These are phyloP conservation scores for Trapa bicornis DNA, from an alignment of 345 rosid species.

Conservation along the genomic window DNA sequence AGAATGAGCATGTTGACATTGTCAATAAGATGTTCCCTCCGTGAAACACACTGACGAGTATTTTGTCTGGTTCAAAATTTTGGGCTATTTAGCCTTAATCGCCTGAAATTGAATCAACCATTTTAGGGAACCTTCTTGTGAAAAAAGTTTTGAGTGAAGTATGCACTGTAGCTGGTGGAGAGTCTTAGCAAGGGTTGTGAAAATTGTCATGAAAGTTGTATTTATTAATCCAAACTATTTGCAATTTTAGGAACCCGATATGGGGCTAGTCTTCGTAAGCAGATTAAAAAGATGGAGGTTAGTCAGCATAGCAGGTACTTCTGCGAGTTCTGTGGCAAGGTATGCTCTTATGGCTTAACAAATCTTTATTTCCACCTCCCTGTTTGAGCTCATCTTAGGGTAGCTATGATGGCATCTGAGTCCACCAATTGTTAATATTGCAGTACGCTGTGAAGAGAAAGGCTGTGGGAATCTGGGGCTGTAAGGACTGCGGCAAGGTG, in stretches of 20 bases:
- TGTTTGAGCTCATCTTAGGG: not conserved
- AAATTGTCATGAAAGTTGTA: too few species aligned
- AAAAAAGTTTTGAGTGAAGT: not conserved
- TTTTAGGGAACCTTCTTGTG: not conserved
- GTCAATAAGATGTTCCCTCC: not conserved
- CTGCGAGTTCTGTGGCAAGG: slow-evolving; percentile 88
- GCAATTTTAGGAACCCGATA: slow-evolving; percentile 48
- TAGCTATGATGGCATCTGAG: not conserved
- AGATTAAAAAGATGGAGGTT: slow-evolving; percentile 85
- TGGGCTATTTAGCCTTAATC: not conserved
- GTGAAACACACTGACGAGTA: not conserved
- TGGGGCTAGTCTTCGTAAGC: slow-evolving; percentile 86
- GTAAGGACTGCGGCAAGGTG: slow-evolving; percentile 94
- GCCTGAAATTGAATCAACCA: not conserved
- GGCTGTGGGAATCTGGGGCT: slow-evolving; percentile 95
- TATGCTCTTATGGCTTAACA: slow-evolving; percentile 9
- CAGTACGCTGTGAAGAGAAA: slow-evolving; percentile 89
- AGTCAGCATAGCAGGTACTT: slow-evolving; percentile 78
- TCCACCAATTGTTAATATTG: not conserved
- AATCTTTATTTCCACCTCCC: too few species aligned
- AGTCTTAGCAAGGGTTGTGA: too few species aligned
- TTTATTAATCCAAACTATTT: not conserved
- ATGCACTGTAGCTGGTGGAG: not conserved
- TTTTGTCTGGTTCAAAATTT: too few species aligned
- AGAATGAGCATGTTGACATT: not conserved